These are phyloP conservation scores for Pleurotus citrinopileatus DNA, from an alignment of 768 basidiomycete genomes.

Conservation along the genomic window DNA sequence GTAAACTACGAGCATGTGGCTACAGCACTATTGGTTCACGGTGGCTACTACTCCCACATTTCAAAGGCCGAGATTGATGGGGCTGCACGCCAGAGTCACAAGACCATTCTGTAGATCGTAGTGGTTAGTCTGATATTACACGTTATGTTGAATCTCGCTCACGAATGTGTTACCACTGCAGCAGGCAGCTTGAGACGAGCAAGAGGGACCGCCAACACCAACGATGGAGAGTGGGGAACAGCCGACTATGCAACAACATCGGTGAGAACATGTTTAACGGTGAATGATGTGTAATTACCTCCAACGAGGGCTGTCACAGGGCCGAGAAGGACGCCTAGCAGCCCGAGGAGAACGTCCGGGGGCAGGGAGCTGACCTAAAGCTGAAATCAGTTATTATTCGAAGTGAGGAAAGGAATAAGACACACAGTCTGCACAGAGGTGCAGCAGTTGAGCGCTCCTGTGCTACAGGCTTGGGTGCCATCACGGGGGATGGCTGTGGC, in stretches of 20 bases:
- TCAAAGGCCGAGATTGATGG: too few relatives aligned
- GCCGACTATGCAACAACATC: background rate
- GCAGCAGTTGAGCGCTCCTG: conserved; percentile 20
- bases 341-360: conserved; percentile 1
- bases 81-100: too few relatives aligned
- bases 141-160: too few relatives aligned
- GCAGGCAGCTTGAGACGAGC: conserved; percentile 17
- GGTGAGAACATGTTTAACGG: background rate
- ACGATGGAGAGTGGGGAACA: conserved; percentile 20
- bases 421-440: conserved; percentile 9
- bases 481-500: conserved; percentile 10
- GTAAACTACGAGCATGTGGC: too few relatives aligned
- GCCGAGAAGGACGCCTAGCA: conserved; percentile 16
- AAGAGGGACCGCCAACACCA: conserved; percentile 16
- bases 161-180: conserved; percentile 20
- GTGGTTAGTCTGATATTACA: too few relatives aligned
- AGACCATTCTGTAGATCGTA: too few relatives aligned
- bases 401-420: background rate
- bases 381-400: too few relatives aligned
- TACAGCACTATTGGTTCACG: too few relatives aligned
- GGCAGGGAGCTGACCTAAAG: background rate
- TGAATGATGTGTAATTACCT: too few relatives aligned
- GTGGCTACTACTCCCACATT: too few relatives aligned
- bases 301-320: too few relatives aligned
- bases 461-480: conserved; percentile 2